A percentile compares a stretch with the other conserved stretches of the same genome.
Evolutionary conservation across 805 yeast species (phyloP).

Genomic region (Henningerozyma blattae): DNA sequence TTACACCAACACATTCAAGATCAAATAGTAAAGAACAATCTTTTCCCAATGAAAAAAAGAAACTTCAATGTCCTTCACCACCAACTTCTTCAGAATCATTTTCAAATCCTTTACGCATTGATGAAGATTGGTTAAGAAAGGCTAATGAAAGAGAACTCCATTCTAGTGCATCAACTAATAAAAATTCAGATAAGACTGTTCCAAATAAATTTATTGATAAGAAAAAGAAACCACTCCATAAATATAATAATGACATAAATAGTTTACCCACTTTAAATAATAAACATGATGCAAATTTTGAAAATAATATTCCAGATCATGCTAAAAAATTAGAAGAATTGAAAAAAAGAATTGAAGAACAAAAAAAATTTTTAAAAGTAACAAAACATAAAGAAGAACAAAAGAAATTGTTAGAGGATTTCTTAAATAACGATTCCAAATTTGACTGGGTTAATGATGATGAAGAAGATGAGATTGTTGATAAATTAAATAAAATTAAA

Average conservation of each 20-base stretch:
- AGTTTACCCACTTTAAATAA: not conserved
- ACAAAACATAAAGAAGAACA: conserved; percentile 19
- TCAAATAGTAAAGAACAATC: not conserved
- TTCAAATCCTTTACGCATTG: not conserved
- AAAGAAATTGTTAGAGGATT: conserved; percentile 15
- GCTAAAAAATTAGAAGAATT: conserved; percentile 10
- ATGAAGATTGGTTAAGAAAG: not conserved
- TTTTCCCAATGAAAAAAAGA: not conserved
- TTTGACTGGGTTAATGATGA: conserved; percentile 23
- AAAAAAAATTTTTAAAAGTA: conserved; percentile 12
- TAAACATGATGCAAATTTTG: not conserved
- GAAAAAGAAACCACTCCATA: too few relatives aligned
- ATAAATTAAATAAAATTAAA: conserved; percentile 9
- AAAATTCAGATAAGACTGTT: too few relatives aligned
- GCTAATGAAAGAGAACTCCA: not conserved
- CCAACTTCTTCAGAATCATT: too few relatives aligned
- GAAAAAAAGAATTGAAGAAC: conserved; percentile 22
- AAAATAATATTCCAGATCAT: not conserved
- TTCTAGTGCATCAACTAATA: not conserved
- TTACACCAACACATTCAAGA: not conserved
- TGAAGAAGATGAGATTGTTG: conserved; percentile 16
- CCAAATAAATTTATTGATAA: too few relatives aligned
- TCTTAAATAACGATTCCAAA: conserved; percentile 16
- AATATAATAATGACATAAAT: too few relatives aligned
- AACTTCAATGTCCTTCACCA: not conserved